Evolutionary conservation across 306 rosid genomes (phyloP), one percentile per base, ranked within the genome.

Genomic region (Senna tora): DNA sequence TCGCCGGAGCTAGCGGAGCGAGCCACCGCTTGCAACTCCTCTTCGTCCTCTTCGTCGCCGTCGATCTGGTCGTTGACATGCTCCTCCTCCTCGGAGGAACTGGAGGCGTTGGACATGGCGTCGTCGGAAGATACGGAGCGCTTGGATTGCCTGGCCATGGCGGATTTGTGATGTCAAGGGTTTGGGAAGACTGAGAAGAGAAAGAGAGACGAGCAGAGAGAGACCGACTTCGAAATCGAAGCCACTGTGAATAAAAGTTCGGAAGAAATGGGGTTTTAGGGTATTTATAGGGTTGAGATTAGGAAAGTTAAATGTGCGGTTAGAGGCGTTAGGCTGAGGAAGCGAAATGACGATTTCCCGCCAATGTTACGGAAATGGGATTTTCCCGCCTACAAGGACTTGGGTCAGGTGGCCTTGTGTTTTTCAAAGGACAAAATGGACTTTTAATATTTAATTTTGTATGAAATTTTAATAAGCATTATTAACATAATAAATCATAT

Each of bases 11-110:
- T 87, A 28, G 92, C 91, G 30, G 96, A 77, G 79, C 96, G 92
- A 82, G 96, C 95, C 2, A 94, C 97, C 30, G 91, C 97, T 59
- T 94, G 87, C 62, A 94, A 84, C 81, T 94, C 99, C 71, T 94
- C 97, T 5, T 89, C 95, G 65, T 94, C 98, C 5, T 86, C 98
- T 47, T 84, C 92, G 1, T 90, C 96, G 1, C 88, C 96, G 72
- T 83, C 83, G 88, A 87, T 85, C 86, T 81, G 89, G 19, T 84
- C 81, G 77, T 82, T 86, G 60, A 74, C 65, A 60, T 62, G 86
- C 60, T 85, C 88, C 57, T 85, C 88, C 57, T 90, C 92, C 59
- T 79, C 89, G 55, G 66, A 79, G 57, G 96, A 87, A 72, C 71
- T 69, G 17, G 89, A 80, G 62, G 67, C 77, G 81, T 77, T 69